Evolutionary conservation across 352 stramenopile genomes (phyloP).

Genomic region (Phytophthora brassicae): DNA sequence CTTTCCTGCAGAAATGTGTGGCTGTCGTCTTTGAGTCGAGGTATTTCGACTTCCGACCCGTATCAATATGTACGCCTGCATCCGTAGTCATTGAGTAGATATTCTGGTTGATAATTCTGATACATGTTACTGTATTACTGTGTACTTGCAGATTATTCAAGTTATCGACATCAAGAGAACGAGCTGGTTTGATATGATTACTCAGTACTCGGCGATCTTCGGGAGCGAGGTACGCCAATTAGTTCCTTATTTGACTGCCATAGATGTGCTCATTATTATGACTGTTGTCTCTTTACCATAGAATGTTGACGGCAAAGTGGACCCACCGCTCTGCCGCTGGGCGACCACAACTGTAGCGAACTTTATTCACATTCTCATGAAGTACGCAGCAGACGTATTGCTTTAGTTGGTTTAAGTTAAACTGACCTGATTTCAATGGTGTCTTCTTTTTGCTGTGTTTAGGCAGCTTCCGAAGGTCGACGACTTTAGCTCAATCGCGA

Average conservation of each 20-base stretch:
- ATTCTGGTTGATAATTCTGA: no score
- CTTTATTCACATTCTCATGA: conserved; percentile 81
- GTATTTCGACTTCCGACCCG: conserved; percentile 57
- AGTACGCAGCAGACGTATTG: conserved; percentile 36
- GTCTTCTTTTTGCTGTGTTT: conserved; percentile 1
- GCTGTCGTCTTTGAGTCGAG: conserved; percentile 62
- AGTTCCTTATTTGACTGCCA: neutral
- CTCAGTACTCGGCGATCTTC: conserved; percentile 91
- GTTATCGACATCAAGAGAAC: conserved; percentile 87
- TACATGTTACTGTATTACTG: neutral
- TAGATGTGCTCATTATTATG: neutral
- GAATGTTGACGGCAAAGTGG: conserved; percentile 80
- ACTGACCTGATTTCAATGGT: neutral
- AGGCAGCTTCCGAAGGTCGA: conserved; percentile 86
- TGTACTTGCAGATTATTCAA: conserved; percentile 72
- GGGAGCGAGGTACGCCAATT: conserved; percentile 53
- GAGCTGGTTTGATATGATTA: conserved; percentile 92
- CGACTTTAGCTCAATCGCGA: conserved; percentile 80
- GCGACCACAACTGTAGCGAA: conserved; percentile 76
- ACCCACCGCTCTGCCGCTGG: conserved; percentile 78
- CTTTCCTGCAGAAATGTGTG: conserved; percentile 74
- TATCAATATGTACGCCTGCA: conserved; percentile 77
- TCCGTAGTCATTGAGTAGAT: neutral
- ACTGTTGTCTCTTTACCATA: conserved; percentile 9
- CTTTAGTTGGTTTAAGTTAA: neutral